These are phyloP conservation scores for Ophiostoma tasmaniense DNA, from an alignment of 2,329 filamentous ascomycete genomes.

Conservation along the genomic window DNA sequence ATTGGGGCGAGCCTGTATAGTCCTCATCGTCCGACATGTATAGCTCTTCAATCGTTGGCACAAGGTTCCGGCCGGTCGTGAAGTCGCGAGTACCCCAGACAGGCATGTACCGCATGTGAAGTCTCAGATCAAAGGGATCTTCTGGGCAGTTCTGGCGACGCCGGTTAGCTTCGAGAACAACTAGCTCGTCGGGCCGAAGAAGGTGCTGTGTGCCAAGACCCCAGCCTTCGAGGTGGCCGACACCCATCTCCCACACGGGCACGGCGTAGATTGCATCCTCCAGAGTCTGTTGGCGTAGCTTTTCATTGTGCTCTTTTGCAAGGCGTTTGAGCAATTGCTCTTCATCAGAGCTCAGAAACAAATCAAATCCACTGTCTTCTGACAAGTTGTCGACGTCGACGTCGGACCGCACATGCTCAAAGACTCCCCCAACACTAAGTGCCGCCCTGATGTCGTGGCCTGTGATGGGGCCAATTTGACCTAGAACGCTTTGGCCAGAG, in stretches of 20 bases:
- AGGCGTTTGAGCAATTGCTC: background rate
- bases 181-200: constrained; percentile 47
- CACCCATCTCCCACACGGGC: constrained; percentile 43
- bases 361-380: too few relatives aligned
- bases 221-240: constrained; percentile 48
- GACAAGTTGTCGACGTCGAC: background rate
- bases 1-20: background rate
- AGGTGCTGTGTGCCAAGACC: constrained; percentile 40
- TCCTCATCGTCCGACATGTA: constrained; percentile 40
- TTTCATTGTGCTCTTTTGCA: background rate
- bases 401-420: background rate
- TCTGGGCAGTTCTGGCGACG: constrained; percentile 28
- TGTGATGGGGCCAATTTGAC: background rate
- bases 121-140: constrained; percentile 44
- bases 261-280: constrained; percentile 40
- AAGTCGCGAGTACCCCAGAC: constrained; percentile 55
- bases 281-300: background rate
- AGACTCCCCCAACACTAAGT: background rate
- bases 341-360: background rate
- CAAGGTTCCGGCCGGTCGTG: constrained; percentile 36
- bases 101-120: constrained; percentile 44
- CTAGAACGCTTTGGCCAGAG: background rate
- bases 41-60: constrained; percentile 31
- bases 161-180: constrained; percentile 47
- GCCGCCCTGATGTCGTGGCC: background rate